Evolutionary conservation across 352 stramenopile genomes (phyloP).

Genomic region (Globisporangium takayamanum): DNA sequence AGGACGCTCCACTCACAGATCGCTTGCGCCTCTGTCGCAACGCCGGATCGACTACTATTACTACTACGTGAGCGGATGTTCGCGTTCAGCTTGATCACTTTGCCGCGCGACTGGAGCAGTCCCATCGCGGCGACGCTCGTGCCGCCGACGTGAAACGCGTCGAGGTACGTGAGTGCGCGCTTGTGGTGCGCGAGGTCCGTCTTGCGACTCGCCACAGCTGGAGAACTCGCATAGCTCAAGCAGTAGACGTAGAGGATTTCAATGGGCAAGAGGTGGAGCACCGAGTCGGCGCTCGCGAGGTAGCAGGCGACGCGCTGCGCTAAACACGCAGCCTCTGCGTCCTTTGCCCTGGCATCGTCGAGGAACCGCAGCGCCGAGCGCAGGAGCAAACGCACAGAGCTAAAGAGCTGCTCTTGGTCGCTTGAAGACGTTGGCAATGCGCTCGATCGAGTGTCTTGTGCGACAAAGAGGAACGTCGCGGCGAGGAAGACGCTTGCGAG

Average conservation of each 20-base stretch:
- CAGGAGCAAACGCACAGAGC: slow-evolving; percentile 32
- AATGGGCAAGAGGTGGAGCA: slow-evolving; percentile 25
- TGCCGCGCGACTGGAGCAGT: slow-evolving; percentile 9
- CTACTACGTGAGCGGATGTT: background rate
- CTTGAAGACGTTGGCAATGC: background rate
- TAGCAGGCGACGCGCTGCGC: slow-evolving; percentile 21
- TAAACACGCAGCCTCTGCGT: slow-evolving; percentile 25
- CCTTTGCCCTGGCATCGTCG: slow-evolving; percentile 10
- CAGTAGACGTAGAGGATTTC: slow-evolving; percentile 38
- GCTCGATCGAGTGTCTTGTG: background rate
- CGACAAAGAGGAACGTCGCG: slow-evolving; percentile 20
- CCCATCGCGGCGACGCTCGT: slow-evolving; percentile 7
- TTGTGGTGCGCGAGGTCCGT: background rate
- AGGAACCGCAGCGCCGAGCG: slow-evolving; percentile 33
- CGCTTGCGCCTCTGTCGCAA: slow-evolving; percentile 7
- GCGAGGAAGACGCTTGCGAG: slow-evolving; percentile 37
- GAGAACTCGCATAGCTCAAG: slow-evolving; percentile 10
- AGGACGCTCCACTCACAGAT: slow-evolving; percentile 26
- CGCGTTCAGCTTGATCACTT: slow-evolving; percentile 14
- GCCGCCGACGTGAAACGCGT: slow-evolving; percentile 8
- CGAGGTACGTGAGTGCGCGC: slow-evolving; percentile 10
- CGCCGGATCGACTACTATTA: background rate
- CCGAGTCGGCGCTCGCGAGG: slow-evolving; percentile 21
- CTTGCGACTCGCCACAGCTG: background rate
- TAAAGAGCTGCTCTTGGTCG: slow-evolving; percentile 18